Conservation (phyloP, 768 basidiomycete genomes). For the Pisolithus microcarpus region DNA sequence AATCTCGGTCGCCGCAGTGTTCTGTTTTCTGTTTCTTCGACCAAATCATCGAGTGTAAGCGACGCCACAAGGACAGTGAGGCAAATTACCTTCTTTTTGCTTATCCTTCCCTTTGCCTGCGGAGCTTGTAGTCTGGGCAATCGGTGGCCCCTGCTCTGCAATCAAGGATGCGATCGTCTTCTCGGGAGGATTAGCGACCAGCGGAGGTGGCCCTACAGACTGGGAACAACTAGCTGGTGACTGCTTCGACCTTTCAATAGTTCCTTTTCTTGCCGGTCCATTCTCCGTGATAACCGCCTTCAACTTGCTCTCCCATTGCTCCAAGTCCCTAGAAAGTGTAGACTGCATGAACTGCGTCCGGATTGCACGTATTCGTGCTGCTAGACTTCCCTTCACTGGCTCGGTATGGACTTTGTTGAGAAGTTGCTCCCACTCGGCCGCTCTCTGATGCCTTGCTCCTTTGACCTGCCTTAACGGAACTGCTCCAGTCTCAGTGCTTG, state of each 20-base stretch:
- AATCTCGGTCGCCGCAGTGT: conserved; percentile 55
- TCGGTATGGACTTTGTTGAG: conserved; percentile 49
- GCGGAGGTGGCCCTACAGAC: conserved; percentile 28
- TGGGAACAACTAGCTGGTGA: neutral
- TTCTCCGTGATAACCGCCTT: conserved; percentile 49
- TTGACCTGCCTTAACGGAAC: conserved; percentile 58
- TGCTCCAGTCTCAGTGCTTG: conserved; percentile 40
- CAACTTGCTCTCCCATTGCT: conserved; percentile 63
- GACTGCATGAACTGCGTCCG: conserved; percentile 54
- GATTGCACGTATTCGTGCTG: conserved; percentile 47
- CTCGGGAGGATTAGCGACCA: conserved; percentile 40
- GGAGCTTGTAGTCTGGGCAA: conserved; percentile 24
- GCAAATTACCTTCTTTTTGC: conserved; percentile 26
- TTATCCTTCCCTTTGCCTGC: conserved; percentile 29
- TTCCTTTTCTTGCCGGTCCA: conserved; percentile 40
- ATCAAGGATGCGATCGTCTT: conserved; percentile 47
- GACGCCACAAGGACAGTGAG: neutral
- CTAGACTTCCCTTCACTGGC: conserved; percentile 40
- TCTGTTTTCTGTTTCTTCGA: conserved; percentile 6
- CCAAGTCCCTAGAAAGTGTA: conserved; percentile 38
- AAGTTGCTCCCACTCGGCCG: conserved; percentile 59
- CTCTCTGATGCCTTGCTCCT: conserved; percentile 50
- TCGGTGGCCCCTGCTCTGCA: conserved; percentile 42
- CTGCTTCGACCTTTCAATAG: conserved; percentile 30
- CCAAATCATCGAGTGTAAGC: neutral